These are phyloP conservation scores for Stemphylium beticola DNA, from an alignment of 2,329 filamentous ascomycete genomes.

Conservation along the genomic window DNA sequence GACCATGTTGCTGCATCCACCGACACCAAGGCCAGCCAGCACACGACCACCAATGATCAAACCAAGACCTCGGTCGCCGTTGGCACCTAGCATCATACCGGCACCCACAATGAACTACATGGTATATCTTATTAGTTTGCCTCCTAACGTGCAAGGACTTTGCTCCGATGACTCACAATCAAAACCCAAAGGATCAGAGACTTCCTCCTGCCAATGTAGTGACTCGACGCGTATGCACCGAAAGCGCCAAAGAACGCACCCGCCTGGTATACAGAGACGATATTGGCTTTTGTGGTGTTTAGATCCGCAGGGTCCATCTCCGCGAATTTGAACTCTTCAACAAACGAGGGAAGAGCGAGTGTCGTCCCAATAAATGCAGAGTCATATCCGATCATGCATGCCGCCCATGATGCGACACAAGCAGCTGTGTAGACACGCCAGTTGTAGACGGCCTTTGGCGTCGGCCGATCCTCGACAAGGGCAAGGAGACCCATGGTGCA, in stretches of 20 bases:
- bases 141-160: neutral
- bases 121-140: neutral
- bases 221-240: slow-evolving; percentile 63
- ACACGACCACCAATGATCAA: slow-evolving; percentile 64
- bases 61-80: slow-evolving; percentile 57
- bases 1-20: slow-evolving; percentile 62
- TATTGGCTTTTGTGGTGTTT: slow-evolving; percentile 72
- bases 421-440: slow-evolving; percentile 64
- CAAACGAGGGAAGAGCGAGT: slow-evolving; percentile 72
- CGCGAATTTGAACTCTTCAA: slow-evolving; percentile 69
- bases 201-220: slow-evolving; percentile 70
- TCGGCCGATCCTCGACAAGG: slow-evolving; percentile 55
- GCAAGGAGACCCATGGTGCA: slow-evolving; percentile 43
- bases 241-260: slow-evolving; percentile 79
- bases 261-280: slow-evolving; percentile 81
- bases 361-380: slow-evolving; percentile 80
- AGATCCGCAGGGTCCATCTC: slow-evolving; percentile 56
- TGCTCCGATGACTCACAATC: slow-evolving; percentile 44
- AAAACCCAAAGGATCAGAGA: slow-evolving; percentile 66
- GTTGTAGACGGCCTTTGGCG: slow-evolving; percentile 65
- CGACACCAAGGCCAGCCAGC: slow-evolving; percentile 63
- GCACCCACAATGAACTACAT: slow-evolving; percentile 68
- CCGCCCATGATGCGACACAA: slow-evolving; percentile 61
- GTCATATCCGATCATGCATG: slow-evolving; percentile 68
- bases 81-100: slow-evolving; percentile 70